These are phyloP conservation scores for grape (Vitis vinifera) DNA, from an alignment of 164 flowering plant species.

Conservation along the genomic window ASM3070453v1 NC_081823.1:12402501-12403000, in stretches of 20 bases:
- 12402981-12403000: conserved; percentile 29
- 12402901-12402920: conserved; percentile 31
- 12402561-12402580: conserved; percentile 66
- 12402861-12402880: conserved; percentile 92
- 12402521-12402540: conserved; percentile 90
- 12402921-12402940: conserved; percentile 31
- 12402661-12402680: conserved; percentile 78
- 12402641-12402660: conserved; percentile 86
- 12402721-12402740: conserved; percentile 84
- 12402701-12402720: conserved; percentile 87
- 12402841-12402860: conserved; percentile 83
- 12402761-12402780: conserved; percentile 96
- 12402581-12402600: conserved; percentile 59
- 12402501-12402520: conserved; percentile 89
- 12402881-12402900: conserved; percentile 90
- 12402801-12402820: conserved; percentile 93
- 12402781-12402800: conserved; percentile 98
- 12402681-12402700: conserved; percentile 73
- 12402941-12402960: conserved; percentile 22
- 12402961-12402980: conserved; percentile 22
- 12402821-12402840: conserved; percentile 98
- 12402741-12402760: conserved; percentile 96
- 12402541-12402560: conserved; percentile 93
- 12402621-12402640: conserved; percentile 53
- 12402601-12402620: conserved; percentile 85